Percentiles rank a stretch among this genome's conserved stretches.
phyloP scores from a whole-genome alignment of 129 eudicot species.

The Flaveria linearis region DNA sequence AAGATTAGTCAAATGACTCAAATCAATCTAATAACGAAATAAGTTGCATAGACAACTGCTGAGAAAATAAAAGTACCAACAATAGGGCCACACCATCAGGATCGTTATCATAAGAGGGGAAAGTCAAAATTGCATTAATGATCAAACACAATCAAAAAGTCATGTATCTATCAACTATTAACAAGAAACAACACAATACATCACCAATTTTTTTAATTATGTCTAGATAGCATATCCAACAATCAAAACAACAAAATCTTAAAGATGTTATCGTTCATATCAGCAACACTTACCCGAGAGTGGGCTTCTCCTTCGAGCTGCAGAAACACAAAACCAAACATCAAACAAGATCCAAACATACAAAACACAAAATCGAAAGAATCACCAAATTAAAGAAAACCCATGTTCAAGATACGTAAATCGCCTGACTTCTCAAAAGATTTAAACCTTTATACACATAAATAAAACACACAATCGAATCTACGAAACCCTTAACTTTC shows the following conservation, averaged over 20 bases:
- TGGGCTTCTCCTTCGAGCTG: slow-evolving; percentile 99
- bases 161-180: neutral
- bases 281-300: slow-evolving; percentile 79
- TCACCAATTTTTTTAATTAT: slow-evolving; percentile 4
- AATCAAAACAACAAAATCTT: neutral
- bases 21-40: neutral
- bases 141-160: slow-evolving; percentile 17
- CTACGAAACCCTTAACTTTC: slow-evolving; percentile 17
- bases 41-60: neutral
- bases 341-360: slow-evolving; percentile 27
- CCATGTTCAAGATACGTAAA: no score
- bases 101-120: neutral
- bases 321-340: slow-evolving; percentile 22
- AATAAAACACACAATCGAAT: slow-evolving; percentile 12
- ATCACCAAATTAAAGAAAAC: neutral
- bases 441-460: neutral
- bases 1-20: slow-evolving; percentile 16
- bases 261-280: neutral
- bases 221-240: slow-evolving; percentile 13
- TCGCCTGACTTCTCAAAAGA: neutral
- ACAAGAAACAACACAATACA: slow-evolving; percentile 6
- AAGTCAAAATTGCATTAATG: slow-evolving; percentile 16
- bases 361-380: neutral
- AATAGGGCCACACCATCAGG: slow-evolving; percentile 4
- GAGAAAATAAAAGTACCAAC: neutral